These are phyloP conservation scores for Crucihimalaya himalaica DNA, from an alignment of 345 rosid species.

Conservation along the genomic window DNA sequence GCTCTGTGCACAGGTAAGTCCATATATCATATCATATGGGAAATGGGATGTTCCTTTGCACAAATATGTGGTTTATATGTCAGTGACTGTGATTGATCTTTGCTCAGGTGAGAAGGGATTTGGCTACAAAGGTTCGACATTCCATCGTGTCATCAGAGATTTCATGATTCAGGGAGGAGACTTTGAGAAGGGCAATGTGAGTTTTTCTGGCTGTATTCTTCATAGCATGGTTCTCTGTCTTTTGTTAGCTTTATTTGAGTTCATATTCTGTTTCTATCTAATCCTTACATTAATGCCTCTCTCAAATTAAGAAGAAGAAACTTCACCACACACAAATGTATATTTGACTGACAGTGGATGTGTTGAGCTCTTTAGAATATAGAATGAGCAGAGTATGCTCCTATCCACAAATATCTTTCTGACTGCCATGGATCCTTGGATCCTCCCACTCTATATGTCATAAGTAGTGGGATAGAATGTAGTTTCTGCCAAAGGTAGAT, in stretches of 20 bases:
- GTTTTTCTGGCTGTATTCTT: slow-evolving; percentile 25
- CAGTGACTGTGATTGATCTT: slow-evolving; percentile 16
- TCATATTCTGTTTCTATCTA: neutral
- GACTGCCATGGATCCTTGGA: neutral
- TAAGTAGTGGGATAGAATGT: neutral
- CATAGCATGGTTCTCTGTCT: neutral
- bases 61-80: neutral
- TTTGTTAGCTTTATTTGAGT: neutral
- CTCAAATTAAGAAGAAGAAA: neutral
- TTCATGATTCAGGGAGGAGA: slow-evolving; percentile 99
- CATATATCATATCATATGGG: neutral
- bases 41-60: neutral
- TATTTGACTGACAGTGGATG: neutral
- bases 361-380: neutral
- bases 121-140: slow-evolving; percentile 74
- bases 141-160: slow-evolving; percentile 95
- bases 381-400: neutral
- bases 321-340: neutral
- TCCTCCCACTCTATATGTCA: neutral
- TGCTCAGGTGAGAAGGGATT: slow-evolving; percentile 93
- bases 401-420: neutral
- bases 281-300: too few relatives aligned
- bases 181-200: slow-evolving; percentile 95
- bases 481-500: neutral
- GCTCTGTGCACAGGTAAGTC: slow-evolving; percentile 87